Evolutionary conservation across 108 stramenopile species (phyloP), one percentile per base, ranked within the genome.

Genomic region (Nitzschia sp.): DNA sequence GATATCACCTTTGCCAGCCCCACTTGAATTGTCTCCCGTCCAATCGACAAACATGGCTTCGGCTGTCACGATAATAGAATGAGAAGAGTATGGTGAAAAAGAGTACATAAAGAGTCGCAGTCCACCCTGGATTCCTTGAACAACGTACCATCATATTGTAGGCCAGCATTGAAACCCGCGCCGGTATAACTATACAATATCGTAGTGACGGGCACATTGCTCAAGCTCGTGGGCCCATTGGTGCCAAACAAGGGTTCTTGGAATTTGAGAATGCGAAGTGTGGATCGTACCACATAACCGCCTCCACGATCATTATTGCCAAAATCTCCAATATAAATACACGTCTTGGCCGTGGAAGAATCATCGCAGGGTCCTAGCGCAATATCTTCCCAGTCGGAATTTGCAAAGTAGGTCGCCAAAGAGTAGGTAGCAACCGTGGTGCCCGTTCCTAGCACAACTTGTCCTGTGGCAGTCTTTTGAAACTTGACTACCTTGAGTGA

Each of bases 11-110:
- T 30, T n/a, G 58, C 27, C 27, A 26, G 17, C 53, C 9, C 53
- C 53, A 26, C 8, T 8, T 6, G 19, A 21, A n/a, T n/a, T n/a
- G n/a, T n/a, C n/a, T 29, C 58, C 58, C 32, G 27, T 29, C 58
- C 58, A 59, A 31, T 59, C 58, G 11, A 59, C 58, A 33, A 59
- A 59, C 58, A 59, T 8, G n/a, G 58, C 58, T 29, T 59, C 58
- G 17, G 25, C n/a, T n/a, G n/a, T n/a, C n/a, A n/a, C n/a, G n/a
- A n/a, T n/a, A n/a, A n/a, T n/a, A n/a, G n/a, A n/a, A n/a, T n/a
- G n/a, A n/a, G n/a, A n/a, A n/a, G n/a, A n/a, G n/a, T n/a, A n/a
- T n/a, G n/a, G n/a, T n/a, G n/a, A n/a, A n/a, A n/a, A n/a, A n/a
- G n/a, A n/a, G n/a, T n/a, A n/a, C n/a, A n/a, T n/a, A n/a, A n/a